Evolutionary conservation across 2,329 filamentous ascomycete species (phyloP).

Genomic region (Alternaria consortialis): DNA sequence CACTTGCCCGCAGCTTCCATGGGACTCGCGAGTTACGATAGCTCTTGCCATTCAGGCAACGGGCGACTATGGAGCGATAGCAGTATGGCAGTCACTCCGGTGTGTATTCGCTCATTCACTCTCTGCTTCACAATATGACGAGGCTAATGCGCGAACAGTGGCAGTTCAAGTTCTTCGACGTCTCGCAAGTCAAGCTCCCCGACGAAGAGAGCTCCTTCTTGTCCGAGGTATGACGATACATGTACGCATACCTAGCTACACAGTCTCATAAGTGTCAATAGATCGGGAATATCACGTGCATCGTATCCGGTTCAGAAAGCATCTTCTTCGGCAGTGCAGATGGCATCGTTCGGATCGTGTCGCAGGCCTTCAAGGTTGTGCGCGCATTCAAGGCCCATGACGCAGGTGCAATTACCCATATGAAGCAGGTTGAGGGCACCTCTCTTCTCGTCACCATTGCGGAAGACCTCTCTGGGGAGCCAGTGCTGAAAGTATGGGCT

Average conservation of each 20-base stretch:
- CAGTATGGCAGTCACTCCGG: constrained; percentile 56
- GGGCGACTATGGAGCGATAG: constrained; percentile 38
- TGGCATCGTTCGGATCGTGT: constrained; percentile 87
- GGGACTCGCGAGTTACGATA: constrained; percentile 26
- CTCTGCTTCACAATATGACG: constrained; percentile 12
- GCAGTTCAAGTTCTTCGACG: constrained; percentile 99
- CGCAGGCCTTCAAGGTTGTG: constrained; percentile 84
- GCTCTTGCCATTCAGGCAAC: constrained; percentile 29
- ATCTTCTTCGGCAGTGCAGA: constrained; percentile 88
- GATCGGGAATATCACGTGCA: constrained; percentile 75
- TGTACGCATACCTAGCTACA: constrained; percentile 3
- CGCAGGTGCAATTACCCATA: constrained; percentile 80
- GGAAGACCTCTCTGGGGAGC: constrained; percentile 88
- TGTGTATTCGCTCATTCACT: constrained; percentile 23
- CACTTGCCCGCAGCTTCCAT: constrained; percentile 29
- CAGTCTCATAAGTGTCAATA: constrained; percentile 45
- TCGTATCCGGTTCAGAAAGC: constrained; percentile 87
- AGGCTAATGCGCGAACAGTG: constrained; percentile 67
- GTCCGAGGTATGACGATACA: constrained; percentile 72
- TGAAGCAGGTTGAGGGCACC: constrained; percentile 90
- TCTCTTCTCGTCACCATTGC: constrained; percentile 84
- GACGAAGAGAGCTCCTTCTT: constrained; percentile 81
- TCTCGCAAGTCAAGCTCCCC: constrained; percentile 79
- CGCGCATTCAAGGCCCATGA: constrained; percentile 90
- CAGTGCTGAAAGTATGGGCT: constrained; percentile 95